These are phyloP conservation scores for Chlamydomonas applanata DNA, from an alignment of 139 green algal species.

Conservation along the genomic window DNA sequence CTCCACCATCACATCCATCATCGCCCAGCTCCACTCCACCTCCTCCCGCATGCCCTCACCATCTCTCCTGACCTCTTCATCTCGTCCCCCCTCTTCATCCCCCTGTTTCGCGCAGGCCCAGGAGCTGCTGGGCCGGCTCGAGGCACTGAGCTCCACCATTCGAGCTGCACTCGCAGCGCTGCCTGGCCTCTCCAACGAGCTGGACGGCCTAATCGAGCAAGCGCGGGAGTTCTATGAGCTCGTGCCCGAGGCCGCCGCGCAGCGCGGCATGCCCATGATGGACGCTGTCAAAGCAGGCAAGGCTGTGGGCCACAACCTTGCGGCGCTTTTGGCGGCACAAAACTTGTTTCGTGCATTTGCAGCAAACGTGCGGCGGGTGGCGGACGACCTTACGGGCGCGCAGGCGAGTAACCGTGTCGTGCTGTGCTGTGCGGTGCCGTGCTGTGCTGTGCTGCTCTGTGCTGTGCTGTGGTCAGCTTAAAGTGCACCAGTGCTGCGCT, in stretches of 20 bases:
- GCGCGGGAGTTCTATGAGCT: conserved; percentile 26
- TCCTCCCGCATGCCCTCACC: too few relatives aligned
- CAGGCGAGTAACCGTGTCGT: too few relatives aligned
- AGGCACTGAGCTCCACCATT: conserved; percentile 2
- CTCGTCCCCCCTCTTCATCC: too few relatives aligned
- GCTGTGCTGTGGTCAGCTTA: too few relatives aligned
- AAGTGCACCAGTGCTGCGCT: too few relatives aligned
- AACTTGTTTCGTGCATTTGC: conserved; percentile 15
- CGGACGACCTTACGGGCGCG: conserved; percentile 14
- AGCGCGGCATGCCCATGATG: conserved; percentile 22
- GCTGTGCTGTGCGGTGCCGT: too few relatives aligned
- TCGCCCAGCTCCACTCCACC: too few relatives aligned
- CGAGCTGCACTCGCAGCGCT: background rate
- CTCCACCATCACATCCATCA: too few relatives aligned
- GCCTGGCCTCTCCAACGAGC: conserved; percentile 12
- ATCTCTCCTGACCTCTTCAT: too few relatives aligned
- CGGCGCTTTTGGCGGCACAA: background rate
- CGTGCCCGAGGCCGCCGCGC: conserved; percentile 14
- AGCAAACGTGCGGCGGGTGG: conserved; percentile 13
- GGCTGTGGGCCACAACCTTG: conserved; percentile 14
- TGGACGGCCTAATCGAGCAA: conserved; percentile 4
- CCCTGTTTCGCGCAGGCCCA: conserved; percentile 3
- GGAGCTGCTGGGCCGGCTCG: conserved; percentile 7
- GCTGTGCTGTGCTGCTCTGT: too few relatives aligned
- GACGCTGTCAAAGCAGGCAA: conserved; percentile 20